These are phyloP conservation scores for Botrytis hyacinthi DNA, from an alignment of 2,329 filamentous ascomycete genomes.

Conservation along the genomic window DNA sequence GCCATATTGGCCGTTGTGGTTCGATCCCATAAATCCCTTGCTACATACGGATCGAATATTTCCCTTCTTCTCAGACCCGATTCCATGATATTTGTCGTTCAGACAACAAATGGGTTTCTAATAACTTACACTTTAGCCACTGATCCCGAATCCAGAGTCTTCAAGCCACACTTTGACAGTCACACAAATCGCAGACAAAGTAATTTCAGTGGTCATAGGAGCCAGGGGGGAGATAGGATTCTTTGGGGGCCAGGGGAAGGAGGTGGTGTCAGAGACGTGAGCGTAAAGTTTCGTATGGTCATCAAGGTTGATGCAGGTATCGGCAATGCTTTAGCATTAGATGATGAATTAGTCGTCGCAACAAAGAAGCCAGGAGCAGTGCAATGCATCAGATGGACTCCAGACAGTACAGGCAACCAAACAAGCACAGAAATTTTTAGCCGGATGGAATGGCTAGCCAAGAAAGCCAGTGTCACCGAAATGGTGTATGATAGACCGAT, in stretches of 20 bases:
- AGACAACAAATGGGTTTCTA: conserved; percentile 80
- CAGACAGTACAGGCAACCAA: conserved; percentile 76
- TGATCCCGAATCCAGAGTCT: conserved; percentile 78
- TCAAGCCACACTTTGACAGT: conserved; percentile 75
- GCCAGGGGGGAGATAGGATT: conserved; percentile 55
- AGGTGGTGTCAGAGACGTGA: conserved; percentile 78
- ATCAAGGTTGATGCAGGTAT: conserved; percentile 98
- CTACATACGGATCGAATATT: conserved; percentile 80
- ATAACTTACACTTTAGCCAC: conserved; percentile 92
- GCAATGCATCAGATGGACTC: conserved; percentile 93
- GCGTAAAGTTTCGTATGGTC: conserved; percentile 91
- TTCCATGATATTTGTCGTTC: conserved; percentile 86
- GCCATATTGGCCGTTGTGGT: conserved; percentile 82
- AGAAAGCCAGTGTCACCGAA: conserved; percentile 71
- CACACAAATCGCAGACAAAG: conserved; percentile 62
- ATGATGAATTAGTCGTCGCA: conserved; percentile 89
- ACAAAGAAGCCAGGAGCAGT: conserved; percentile 91
- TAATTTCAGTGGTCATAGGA: conserved; percentile 53
- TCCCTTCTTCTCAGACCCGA: conserved; percentile 86
- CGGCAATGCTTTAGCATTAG: conserved; percentile 78
- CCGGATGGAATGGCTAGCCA: conserved; percentile 81
- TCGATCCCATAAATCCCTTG: conserved; percentile 75
- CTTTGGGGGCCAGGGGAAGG: conserved; percentile 79
- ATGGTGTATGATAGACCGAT: conserved; percentile 96
- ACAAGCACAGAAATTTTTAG: conserved; percentile 88